These are phyloP conservation scores for Tetratostichococcus sp. DNA, from an alignment of 139 green algal genomes.

Conservation along the genomic window DNA sequence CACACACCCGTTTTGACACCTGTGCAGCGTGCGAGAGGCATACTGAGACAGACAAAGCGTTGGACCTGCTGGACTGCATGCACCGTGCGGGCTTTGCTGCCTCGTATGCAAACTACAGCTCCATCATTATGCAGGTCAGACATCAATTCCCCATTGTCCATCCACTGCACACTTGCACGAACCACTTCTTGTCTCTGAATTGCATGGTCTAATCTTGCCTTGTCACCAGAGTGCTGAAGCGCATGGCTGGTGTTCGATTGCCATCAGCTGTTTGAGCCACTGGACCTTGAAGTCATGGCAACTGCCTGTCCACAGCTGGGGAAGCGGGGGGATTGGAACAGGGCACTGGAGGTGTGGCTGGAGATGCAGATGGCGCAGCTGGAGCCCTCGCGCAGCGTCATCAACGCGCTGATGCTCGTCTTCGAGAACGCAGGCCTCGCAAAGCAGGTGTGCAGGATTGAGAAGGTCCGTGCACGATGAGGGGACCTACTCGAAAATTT, in stretches of 20 bases:
- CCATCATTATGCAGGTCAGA: constrained; percentile 16
- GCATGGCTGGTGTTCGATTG: too few species aligned
- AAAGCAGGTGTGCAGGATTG: not conserved
- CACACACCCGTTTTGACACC: not conserved
- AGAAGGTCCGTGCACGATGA: too few species aligned
- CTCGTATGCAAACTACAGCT: constrained; percentile 29
- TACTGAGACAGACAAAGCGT: constrained; percentile 15
- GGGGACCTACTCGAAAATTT: too few species aligned
- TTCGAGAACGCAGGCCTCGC: not conserved
- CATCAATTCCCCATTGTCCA: too few species aligned
- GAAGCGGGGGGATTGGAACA: not conserved
- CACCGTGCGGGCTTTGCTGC: constrained; percentile 21
- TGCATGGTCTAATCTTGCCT: too few species aligned
- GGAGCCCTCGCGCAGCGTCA: not conserved
- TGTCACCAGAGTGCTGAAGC: too few species aligned
- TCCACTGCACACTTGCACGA: too few species aligned
- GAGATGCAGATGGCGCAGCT: not conserved
- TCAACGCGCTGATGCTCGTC: not conserved
- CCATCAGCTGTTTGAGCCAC: too few species aligned
- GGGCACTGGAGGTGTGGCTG: not conserved
- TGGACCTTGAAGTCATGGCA: too few species aligned
- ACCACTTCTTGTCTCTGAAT: too few species aligned
- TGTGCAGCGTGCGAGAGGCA: constrained; percentile 35
- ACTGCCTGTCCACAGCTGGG: not conserved
- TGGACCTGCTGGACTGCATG: constrained; percentile 34